phyloP scores from a whole-genome alignment of 352 stramenopile genomes.

The Phytopythium cucurbitacearum region DNA sequence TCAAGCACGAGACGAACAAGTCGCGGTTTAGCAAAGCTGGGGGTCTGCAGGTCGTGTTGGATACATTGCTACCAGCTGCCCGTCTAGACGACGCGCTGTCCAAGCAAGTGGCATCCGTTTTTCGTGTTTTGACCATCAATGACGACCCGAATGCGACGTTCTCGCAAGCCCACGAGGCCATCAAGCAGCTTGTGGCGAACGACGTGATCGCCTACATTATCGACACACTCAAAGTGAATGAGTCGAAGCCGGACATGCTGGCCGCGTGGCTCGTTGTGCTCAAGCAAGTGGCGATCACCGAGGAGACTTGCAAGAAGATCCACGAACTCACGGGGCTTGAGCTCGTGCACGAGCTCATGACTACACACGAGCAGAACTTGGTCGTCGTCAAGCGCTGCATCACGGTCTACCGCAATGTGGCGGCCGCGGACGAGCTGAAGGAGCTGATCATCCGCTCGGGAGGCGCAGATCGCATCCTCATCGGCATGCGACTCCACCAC shows the following conservation, averaged over 20 bases:
- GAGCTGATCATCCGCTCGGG: constrained; percentile 50
- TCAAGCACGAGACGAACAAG: constrained; percentile 73
- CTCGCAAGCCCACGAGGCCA: constrained; percentile 64
- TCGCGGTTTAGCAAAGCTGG: constrained; percentile 43
- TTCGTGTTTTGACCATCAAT: constrained; percentile 67
- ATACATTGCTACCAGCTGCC: constrained; percentile 12
- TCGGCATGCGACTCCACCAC: constrained; percentile 51
- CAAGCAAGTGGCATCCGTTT: constrained; percentile 41
- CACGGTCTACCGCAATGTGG: constrained; percentile 68
- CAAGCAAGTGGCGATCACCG: constrained; percentile 73
- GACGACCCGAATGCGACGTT: constrained; percentile 63
- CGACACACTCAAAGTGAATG: constrained; percentile 21
- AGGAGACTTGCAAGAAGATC: constrained; percentile 74
- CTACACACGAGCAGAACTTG: constrained; percentile 40
- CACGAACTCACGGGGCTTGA: constrained; percentile 50
- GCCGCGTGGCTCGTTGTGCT: constrained; percentile 61
- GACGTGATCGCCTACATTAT: constrained; percentile 51
- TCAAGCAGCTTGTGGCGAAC: constrained; percentile 53
- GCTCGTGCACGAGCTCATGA: constrained; percentile 52
- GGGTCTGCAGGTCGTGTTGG: constrained; percentile 31
- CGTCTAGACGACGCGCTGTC: constrained; percentile 17
- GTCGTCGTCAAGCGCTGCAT: constrained; percentile 59
- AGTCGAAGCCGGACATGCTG: constrained; percentile 39
- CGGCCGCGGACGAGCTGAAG: constrained; percentile 71
- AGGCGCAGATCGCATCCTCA: constrained; percentile 41